Conservation (phyloP, 768 basidiomycete genomes). For the Auricularia auricula-judae region DNA sequence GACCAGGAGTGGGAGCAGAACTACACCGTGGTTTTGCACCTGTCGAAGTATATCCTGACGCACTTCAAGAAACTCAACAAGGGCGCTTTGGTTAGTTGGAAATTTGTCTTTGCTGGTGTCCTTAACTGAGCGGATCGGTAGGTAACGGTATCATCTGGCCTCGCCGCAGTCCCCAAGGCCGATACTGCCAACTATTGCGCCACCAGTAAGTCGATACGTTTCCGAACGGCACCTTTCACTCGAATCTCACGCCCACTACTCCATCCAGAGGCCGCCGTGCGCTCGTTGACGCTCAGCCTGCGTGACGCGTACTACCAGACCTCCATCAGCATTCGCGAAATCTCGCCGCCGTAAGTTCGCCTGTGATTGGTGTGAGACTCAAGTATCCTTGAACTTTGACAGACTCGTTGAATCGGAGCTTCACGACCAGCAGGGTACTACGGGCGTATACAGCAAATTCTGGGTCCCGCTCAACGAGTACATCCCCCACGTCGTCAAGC, state of each 20-base stretch:
- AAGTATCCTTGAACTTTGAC: background rate
- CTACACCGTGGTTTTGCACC: slow-evolving; percentile 38
- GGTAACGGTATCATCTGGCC: slow-evolving; percentile 35
- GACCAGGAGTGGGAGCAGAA: slow-evolving; percentile 41
- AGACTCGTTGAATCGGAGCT: slow-evolving; percentile 53
- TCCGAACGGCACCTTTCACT: background rate
- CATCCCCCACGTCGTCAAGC: slow-evolving; percentile 9
- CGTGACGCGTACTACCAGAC: slow-evolving; percentile 35
- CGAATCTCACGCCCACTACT: background rate
- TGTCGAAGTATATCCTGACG: slow-evolving; percentile 39
- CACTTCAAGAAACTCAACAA: slow-evolving; percentile 40
- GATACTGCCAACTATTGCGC: slow-evolving; percentile 41
- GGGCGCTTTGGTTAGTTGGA: slow-evolving; percentile 21
- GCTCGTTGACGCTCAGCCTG: slow-evolving; percentile 30
- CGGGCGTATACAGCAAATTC: slow-evolving; percentile 33
- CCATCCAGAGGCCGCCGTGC: background rate
- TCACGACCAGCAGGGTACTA: slow-evolving; percentile 46
- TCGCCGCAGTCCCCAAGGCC: slow-evolving; percentile 35
- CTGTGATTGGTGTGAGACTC: background rate
- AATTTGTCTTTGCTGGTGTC: background rate
- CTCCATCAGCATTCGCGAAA: slow-evolving; percentile 43
- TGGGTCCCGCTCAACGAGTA: slow-evolving; percentile 47
- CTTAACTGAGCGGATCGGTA: background rate
- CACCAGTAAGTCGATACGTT: slow-evolving; percentile 18
- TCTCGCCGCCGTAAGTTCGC: slow-evolving; percentile 43